Percentiles rank a stretch among this genome's conserved stretches.
These are phyloP conservation scores for Alternaria angustiovoidea DNA, from an alignment of 2,329 filamentous ascomycete genomes.

Conservation along the genomic window DNA sequence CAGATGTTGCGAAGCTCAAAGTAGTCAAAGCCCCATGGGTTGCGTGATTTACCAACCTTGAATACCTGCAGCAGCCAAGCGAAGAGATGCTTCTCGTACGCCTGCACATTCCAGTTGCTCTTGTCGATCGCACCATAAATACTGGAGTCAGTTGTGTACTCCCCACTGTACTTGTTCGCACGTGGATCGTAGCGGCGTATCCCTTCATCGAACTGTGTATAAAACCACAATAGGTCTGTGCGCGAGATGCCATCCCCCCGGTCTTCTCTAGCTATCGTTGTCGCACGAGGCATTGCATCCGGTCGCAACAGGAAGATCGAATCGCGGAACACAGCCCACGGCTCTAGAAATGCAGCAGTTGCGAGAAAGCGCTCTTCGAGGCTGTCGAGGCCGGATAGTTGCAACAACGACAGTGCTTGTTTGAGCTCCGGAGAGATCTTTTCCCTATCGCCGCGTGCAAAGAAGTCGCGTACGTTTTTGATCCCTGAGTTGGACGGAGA, in stretches of 20 bases:
- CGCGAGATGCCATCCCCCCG: conserved; percentile 24
- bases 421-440: conserved; percentile 29
- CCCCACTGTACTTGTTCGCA: conserved; percentile 19
- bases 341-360: conserved; percentile 39
- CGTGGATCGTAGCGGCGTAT: conserved; percentile 37
- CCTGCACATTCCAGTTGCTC: conserved; percentile 33
- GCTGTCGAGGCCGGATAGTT: conserved; percentile 26
- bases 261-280: background rate
- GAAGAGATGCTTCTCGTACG: conserved; percentile 45
- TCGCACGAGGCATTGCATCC: conserved; percentile 18
- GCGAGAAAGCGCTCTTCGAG: conserved; percentile 42
- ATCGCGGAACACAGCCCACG: conserved; percentile 45
- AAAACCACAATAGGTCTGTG: conserved; percentile 41
- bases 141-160: conserved; percentile 21
- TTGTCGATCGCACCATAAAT: conserved; percentile 36
- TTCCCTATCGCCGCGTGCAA: conserved; percentile 20
- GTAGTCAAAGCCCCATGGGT: conserved; percentile 37
- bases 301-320: conserved; percentile 31
- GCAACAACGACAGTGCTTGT: conserved; percentile 35
- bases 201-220: conserved; percentile 43
- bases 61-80: conserved; percentile 46
- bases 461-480: conserved; percentile 25
- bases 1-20: conserved; percentile 40
- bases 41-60: conserved; percentile 41
- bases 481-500: conserved; percentile 12